A percentile compares a stretch with the other conserved stretches of the same genome.
Conservation (phyloP, 192 early-diverging fungal genomes). For the Pilaira anomala region DNA sequence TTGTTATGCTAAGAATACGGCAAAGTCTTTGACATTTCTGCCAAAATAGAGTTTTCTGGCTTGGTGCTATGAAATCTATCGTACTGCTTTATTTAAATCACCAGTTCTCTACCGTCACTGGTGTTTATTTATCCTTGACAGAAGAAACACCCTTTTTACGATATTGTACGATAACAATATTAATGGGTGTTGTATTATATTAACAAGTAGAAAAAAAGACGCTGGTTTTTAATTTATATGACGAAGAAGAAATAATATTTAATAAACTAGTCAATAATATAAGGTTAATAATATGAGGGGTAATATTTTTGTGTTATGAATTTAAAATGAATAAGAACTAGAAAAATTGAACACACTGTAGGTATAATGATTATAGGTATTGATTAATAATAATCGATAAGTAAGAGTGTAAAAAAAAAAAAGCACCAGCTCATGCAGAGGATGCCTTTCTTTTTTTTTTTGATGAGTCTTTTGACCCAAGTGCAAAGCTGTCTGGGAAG, state of each 20-base stretch:
- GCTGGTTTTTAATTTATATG: slow-evolving; percentile 4
- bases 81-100: slow-evolving; percentile 7
- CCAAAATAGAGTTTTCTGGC: slow-evolving; percentile 11
- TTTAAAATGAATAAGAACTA: slow-evolving; percentile 9
- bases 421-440: slow-evolving; percentile 8
- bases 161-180: slow-evolving; percentile 2
- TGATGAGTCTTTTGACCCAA: slow-evolving; percentile 1
- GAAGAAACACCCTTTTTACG: slow-evolving; percentile 1
- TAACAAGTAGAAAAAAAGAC: slow-evolving; percentile 4
- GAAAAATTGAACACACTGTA: background rate
- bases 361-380: slow-evolving; percentile 6
- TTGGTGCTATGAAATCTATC: slow-evolving; percentile 7
- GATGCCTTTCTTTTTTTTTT: background rate
- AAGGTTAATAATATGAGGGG: slow-evolving; percentile 4
- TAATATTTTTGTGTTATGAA: slow-evolving; percentile 4
- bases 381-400: slow-evolving; percentile 2
- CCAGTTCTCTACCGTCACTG: background rate
- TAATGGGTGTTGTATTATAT: slow-evolving; percentile 1
- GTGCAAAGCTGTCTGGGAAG: slow-evolving; percentile 1
- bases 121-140: slow-evolving; percentile 2
- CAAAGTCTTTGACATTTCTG: slow-evolving; percentile 7
- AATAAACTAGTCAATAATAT: slow-evolving; percentile 5
- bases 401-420: slow-evolving; percentile 7
- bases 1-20: slow-evolving; percentile 2
- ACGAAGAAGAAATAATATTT: slow-evolving; percentile 4